Base-by-base conservation (phyloP, 139 green algal species). In the Picochlorum sp. region DNA sequence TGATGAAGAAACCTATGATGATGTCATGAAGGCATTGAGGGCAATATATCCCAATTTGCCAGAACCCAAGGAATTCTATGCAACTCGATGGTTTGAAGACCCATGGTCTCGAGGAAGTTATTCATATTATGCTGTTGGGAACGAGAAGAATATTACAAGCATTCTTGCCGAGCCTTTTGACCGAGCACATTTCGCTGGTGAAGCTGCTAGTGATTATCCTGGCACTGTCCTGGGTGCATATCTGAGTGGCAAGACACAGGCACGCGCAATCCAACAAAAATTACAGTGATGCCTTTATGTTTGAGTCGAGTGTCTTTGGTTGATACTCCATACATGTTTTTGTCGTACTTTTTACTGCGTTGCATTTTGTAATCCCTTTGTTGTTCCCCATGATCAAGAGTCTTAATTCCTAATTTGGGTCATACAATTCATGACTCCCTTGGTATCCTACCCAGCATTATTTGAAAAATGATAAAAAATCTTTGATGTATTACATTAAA, bases 211-310 rank as follows among this genome's bases (percentile, higher is more conserved):
- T 31, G 67, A 70, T 50, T 65, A 86, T 66, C 81, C 79, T 3
- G 83, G 83, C 38, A 90, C 83, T 9, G 85, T 90, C 41, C 74
- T 80, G 13, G 85, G 85, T 5, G 85, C 85, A 10, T 74, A 84
- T 61, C 55, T 90, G 20, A 81, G 60, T 3, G 85, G 85, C 3
- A 58, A 80, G 65, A 59, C 79, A 3, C 83, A 89, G 71, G 85
- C 76, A 30, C 28, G 28, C 28, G 28, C 28, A 30, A 30, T 30
- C 28, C 28, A 30, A 30, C 28, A 30, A 30, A 30, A 30, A 30
- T 30, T 30, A 30, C 28, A 30, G 28, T 30, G 28, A 30, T 30
- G 28, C 4, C 28, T 30, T 1, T 4, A 30, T 30, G 0, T 7
- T 30, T 30, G 28, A 30, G 28, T 30, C 28, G 28, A 30, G 28